Conservation (phyloP, 73 alveolate genomes). For the Paramecium sexaurelia region DNA sequence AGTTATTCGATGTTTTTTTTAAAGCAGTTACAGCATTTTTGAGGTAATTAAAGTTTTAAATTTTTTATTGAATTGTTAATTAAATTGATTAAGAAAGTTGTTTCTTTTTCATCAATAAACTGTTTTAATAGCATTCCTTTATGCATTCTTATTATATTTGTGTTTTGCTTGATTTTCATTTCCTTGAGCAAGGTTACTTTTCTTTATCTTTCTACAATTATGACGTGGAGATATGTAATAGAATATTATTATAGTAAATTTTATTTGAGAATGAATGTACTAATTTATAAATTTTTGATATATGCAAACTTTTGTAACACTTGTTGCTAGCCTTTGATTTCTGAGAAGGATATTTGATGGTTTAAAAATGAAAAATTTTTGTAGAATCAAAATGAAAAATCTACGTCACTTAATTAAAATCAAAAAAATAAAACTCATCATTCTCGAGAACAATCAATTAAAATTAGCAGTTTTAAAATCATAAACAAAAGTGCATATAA, state of each 20-base stretch:
- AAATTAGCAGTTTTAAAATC: constrained; percentile 16
- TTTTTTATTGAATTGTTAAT: not conserved
- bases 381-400: constrained; percentile 30
- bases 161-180: not conserved
- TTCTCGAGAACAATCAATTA: not conserved
- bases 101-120: not conserved
- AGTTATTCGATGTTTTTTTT: not conserved
- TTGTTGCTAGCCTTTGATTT: not conserved
- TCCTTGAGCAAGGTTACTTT: not conserved
- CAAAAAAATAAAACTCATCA: not conserved
- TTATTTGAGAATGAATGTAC: too few species aligned
- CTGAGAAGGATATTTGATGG: not conserved
- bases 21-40: not conserved
- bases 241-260: too few species aligned
- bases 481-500: constrained; percentile 9
- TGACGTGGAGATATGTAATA: too few species aligned
- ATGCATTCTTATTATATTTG: not conserved
- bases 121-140: not conserved
- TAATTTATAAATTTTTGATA: not conserved
- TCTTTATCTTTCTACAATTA: not conserved
- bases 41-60: not conserved
- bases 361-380: not conserved
- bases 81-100: too few species aligned
- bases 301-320: not conserved
- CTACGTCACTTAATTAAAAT: not conserved